Percentiles rank a stretch among this genome's conserved stretches.
These are phyloP conservation scores for Aleurites moluccanus DNA, from an alignment of 441 rosid genomes.

Conservation along the genomic window DNA sequence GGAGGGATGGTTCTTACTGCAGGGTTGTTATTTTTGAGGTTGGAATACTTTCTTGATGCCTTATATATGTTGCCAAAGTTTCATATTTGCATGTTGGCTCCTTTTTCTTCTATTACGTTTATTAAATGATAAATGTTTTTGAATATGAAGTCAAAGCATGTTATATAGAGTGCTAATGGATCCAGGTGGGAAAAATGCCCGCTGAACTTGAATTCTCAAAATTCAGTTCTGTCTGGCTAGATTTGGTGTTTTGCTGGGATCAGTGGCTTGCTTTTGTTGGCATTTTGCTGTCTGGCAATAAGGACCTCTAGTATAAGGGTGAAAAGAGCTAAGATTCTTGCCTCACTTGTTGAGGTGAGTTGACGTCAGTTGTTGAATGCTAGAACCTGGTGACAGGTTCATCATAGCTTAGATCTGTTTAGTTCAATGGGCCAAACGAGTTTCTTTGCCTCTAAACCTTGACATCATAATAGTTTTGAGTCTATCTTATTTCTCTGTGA, in stretches of 20 bases:
- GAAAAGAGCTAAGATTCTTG: neutral
- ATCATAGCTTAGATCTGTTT: neutral
- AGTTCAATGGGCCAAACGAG: neutral
- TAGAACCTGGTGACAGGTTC: neutral
- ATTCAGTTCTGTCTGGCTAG: no score
- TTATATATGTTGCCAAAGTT: neutral
- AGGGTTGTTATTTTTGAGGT: slow-evolving; percentile 73
- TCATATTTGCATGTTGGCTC: neutral
- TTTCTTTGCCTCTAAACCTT: neutral
- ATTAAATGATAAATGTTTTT: neutral
- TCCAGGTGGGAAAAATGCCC: neutral
- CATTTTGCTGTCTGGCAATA: neutral
- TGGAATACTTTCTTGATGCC: neutral
- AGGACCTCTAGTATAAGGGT: neutral
- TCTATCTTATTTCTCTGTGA: neutral
- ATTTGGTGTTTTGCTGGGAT: neutral
- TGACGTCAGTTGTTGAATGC: neutral
- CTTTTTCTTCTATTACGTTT: neutral
- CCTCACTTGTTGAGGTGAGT: neutral
- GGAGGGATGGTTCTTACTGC: slow-evolving; percentile 80
- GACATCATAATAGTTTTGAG: neutral
- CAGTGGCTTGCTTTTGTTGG: neutral
- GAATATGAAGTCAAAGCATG: neutral
- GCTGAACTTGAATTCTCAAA: neutral
- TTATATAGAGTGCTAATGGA: neutral